A percentile compares a stretch with the other conserved stretches of the same genome.
These are phyloP conservation scores for sunflower (Helianthus annuus) DNA, from an alignment of 129 eudicot species.

Conservation along the genomic window HanXRQr2.0-SUNRISE NC_035433.2:61495213-61495712, in stretches of 20 bases:
- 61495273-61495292: conserved; percentile 41
- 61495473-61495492: conserved; percentile 46
- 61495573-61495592: background rate
- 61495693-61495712: conserved; percentile 33
- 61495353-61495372: conserved; percentile 40
- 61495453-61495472: conserved; percentile 40
- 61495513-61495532: conserved; percentile 39
- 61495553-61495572: conserved; percentile 43
- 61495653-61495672: conserved; percentile 15
- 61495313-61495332: conserved; percentile 46
- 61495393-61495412: conserved; percentile 30
- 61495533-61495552: conserved; percentile 11
- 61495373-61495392: conserved; percentile 37
- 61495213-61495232: conserved; percentile 58
- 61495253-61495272: conserved; percentile 33
- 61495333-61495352: conserved; percentile 37
- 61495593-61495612: conserved; percentile 53
- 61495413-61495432: conserved; percentile 42
- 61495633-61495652: background rate
- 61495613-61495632: background rate
- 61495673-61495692: conserved; percentile 13
- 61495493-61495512: conserved; percentile 40
- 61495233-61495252: conserved; percentile 53
- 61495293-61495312: conserved; percentile 31
- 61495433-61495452: conserved; percentile 47